Conservation (phyloP, 768 basidiomycete genomes). For the Amanita thiersii region DNA sequence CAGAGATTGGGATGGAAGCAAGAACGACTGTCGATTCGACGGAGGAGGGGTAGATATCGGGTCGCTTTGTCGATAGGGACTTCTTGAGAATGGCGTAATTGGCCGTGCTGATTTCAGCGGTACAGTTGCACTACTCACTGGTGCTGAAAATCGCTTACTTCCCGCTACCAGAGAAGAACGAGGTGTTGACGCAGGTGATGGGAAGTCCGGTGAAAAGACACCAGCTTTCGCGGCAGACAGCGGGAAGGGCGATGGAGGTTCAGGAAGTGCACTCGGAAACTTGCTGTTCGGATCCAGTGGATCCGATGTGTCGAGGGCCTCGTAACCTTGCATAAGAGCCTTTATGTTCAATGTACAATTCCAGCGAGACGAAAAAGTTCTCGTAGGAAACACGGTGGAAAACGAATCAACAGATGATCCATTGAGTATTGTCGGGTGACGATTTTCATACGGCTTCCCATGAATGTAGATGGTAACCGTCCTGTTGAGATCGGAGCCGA, state of each 20-base stretch:
- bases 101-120: background rate
- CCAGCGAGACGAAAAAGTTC: constrained; percentile 79
- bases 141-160: constrained; percentile 48
- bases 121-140: constrained; percentile 15
- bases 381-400: constrained; percentile 49
- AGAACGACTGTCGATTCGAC: constrained; percentile 23
- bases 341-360: constrained; percentile 83
- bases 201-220: constrained; percentile 12
- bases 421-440: constrained; percentile 10
- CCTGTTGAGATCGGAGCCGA: constrained; percentile 49
- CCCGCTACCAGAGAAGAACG: constrained; percentile 41
- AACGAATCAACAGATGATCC: constrained; percentile 13
- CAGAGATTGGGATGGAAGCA: constrained; percentile 23
- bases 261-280: constrained; percentile 47
- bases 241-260: constrained; percentile 79
- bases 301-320: constrained; percentile 24
- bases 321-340: constrained; percentile 23
- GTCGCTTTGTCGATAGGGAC: constrained; percentile 10
- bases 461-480: constrained; percentile 74
- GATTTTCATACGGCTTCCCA: constrained; percentile 53
- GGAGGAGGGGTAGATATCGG: constrained; percentile 16
- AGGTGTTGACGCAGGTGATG: constrained; percentile 14
- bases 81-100: constrained; percentile 2
- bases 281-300: constrained; percentile 22
- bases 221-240: constrained; percentile 21